phyloP scores from a whole-genome alignment of 2,329 filamentous ascomycete genomes.

The Orbilia quercus region DNA sequence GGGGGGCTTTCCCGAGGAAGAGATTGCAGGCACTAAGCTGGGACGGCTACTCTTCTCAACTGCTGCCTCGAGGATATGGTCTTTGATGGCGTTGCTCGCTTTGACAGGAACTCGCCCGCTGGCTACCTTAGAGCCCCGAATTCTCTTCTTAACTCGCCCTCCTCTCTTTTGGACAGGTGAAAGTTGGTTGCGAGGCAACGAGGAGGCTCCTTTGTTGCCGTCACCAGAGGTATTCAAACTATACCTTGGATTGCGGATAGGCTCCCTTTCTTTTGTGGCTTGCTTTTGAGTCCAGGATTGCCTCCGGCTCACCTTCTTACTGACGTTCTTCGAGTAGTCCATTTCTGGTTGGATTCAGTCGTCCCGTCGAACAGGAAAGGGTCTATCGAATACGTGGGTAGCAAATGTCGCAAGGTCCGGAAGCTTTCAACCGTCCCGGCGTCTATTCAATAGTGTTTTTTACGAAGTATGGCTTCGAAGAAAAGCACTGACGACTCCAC shows the following conservation, averaged over 20 bases:
- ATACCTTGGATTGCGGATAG: conserved; percentile 13
- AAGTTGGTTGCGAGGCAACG: background rate
- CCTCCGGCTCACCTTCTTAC: background rate
- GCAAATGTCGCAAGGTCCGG: too few relatives aligned
- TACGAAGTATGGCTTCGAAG: too few relatives aligned
- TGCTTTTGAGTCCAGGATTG: background rate
- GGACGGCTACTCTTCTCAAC: background rate
- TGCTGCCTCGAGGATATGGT: too few relatives aligned
- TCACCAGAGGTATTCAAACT: conserved; percentile 17
- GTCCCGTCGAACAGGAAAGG: too few relatives aligned
- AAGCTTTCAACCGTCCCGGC: too few relatives aligned
- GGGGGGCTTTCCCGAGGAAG: background rate
- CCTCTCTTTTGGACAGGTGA: background rate
- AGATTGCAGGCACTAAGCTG: background rate
- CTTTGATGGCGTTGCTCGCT: background rate
- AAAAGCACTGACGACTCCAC: too few relatives aligned
- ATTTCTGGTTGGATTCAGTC: background rate
- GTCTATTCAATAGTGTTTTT: too few relatives aligned
- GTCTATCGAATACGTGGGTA: too few relatives aligned
- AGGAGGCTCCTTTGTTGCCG: background rate
- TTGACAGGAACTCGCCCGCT: background rate
- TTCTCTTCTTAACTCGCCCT: background rate
- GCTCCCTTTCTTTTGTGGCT: conserved; percentile 26
- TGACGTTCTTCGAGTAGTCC: background rate
- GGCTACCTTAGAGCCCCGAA: background rate